phyloP scores from a whole-genome alignment of 1,139 yeast genomes.

The Yamadazyma kanchanaburiensis region DNA sequence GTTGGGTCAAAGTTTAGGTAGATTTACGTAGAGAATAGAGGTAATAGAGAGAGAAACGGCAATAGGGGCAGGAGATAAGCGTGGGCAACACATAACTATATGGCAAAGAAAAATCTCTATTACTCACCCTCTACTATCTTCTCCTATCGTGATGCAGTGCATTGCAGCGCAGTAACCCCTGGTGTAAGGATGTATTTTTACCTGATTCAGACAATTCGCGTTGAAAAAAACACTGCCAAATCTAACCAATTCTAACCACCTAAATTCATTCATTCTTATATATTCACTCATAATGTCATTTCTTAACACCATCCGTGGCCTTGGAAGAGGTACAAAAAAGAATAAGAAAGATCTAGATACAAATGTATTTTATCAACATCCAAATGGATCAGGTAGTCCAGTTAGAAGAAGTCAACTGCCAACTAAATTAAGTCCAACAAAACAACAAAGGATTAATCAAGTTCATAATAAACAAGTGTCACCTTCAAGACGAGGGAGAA shows the following conservation, averaged over 20 bases:
- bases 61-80: no score
- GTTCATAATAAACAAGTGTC: conserved; percentile 27
- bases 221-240: no score
- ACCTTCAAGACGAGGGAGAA: conserved; percentile 25
- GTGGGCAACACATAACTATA: no score
- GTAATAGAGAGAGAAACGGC: no score
- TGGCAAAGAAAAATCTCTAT: no score
- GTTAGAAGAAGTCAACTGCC: conserved; percentile 38
- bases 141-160: no score
- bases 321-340: conserved; percentile 63
- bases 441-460: conserved; percentile 18
- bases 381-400: conserved; percentile 30
- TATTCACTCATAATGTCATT: conserved; percentile 37
- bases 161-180: no score
- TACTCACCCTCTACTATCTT: no score
- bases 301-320: conserved; percentile 51
- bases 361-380: conserved; percentile 30
- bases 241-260: no score
- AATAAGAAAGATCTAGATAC: conserved; percentile 41
- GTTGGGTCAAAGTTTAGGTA: conserved; percentile 83
- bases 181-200: no score
- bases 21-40: conserved; percentile 27
- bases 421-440: conserved; percentile 27
- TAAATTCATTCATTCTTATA: no score
- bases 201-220: no score